A percentile compares a stretch with the other conserved stretches of the same genome.
Evolutionary conservation across 2,329 filamentous ascomycete genomes (phyloP).

Genomic region (Neocatenulostroma microsporum): DNA sequence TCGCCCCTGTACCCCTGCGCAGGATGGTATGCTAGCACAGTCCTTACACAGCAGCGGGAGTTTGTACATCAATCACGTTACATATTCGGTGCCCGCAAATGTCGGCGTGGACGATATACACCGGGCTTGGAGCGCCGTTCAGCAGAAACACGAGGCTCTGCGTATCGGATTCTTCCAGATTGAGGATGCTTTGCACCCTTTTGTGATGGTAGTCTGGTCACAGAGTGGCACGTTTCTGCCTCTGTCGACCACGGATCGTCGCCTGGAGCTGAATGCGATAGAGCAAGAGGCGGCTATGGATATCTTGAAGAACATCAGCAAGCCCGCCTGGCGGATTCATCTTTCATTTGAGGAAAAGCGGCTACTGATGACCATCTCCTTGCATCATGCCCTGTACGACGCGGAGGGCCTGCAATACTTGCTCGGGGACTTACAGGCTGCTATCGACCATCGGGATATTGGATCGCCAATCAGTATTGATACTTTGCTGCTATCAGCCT

Average conservation of each 20-base stretch:
- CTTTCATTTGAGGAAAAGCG: slow-evolving; percentile 37
- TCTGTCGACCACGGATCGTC: slow-evolving; percentile 5
- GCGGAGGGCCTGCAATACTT: slow-evolving; percentile 63
- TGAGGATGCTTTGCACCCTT: slow-evolving; percentile 53
- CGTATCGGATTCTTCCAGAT: slow-evolving; percentile 64
- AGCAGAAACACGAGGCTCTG: slow-evolving; percentile 59
- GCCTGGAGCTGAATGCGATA: slow-evolving; percentile 27
- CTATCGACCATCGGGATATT: slow-evolving; percentile 29
- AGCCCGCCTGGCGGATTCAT: slow-evolving; percentile 56
- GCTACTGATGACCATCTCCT: slow-evolving; percentile 42
- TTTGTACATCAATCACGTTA: slow-evolving; percentile 69
- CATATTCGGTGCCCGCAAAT: slow-evolving; percentile 42
- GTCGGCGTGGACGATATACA: slow-evolving; percentile 39
- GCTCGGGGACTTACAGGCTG: slow-evolving; percentile 49
- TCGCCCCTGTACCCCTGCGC: slow-evolving; percentile 70
- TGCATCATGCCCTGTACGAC: slow-evolving; percentile 83
- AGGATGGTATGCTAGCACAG: slow-evolving; percentile 70
- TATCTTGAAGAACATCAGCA: slow-evolving; percentile 4
- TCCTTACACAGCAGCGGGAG: slow-evolving; percentile 59
- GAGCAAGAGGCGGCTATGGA: slow-evolving; percentile 21
- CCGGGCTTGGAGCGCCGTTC: slow-evolving; percentile 53
- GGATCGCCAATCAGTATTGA: slow-evolving; percentile 31
- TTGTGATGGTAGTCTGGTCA: slow-evolving; percentile 64
- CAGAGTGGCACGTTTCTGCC: slow-evolving; percentile 9
- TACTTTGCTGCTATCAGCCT: slow-evolving; percentile 35